Conservation (phyloP, 2,329 filamentous ascomycete species). For the Calonectria fujianensis region DNA sequence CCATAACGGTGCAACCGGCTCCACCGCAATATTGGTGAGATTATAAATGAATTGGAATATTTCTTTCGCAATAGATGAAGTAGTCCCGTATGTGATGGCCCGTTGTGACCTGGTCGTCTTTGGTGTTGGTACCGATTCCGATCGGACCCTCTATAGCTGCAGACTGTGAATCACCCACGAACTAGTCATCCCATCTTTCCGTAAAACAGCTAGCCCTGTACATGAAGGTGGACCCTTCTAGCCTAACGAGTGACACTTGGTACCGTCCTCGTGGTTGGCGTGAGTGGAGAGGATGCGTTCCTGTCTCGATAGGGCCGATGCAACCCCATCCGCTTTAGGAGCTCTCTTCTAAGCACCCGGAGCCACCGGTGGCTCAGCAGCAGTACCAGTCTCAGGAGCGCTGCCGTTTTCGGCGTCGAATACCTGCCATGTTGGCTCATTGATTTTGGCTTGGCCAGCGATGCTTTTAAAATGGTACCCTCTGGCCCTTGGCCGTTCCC, state of each 20-base stretch:
- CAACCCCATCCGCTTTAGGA: constrained; percentile 67
- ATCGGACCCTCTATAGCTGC: not conserved
- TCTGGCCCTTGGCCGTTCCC: constrained; percentile 84
- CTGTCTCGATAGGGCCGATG: constrained; percentile 69
- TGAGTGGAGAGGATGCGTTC: constrained; percentile 43
- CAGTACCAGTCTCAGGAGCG: constrained; percentile 40
- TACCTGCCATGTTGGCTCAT: constrained; percentile 79
- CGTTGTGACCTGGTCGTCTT: not conserved
- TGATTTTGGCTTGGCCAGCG: constrained; percentile 79
- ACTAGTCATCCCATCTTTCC: constrained; percentile 1
- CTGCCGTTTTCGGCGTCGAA: constrained; percentile 59
- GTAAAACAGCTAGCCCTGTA: constrained; percentile 21
- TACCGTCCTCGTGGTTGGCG: constrained; percentile 42
- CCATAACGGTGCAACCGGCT: not conserved
- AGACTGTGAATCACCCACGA: not conserved
- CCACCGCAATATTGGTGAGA: not conserved
- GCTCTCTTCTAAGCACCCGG: constrained; percentile 64
- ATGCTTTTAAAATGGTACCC: constrained; percentile 89
- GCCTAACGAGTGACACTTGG: constrained; percentile 37
- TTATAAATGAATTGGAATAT: not conserved
- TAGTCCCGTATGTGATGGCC: not conserved
- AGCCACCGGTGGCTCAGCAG: constrained; percentile 48
- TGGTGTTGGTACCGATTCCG: not conserved
- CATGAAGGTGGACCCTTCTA: constrained; percentile 42
- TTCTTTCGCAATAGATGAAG: not conserved